Percentiles rank a stretch among this genome's conserved stretches.
phyloP scores from a whole-genome alignment of 805 yeast genomes.

The Myxozyma melibiosi region DNA sequence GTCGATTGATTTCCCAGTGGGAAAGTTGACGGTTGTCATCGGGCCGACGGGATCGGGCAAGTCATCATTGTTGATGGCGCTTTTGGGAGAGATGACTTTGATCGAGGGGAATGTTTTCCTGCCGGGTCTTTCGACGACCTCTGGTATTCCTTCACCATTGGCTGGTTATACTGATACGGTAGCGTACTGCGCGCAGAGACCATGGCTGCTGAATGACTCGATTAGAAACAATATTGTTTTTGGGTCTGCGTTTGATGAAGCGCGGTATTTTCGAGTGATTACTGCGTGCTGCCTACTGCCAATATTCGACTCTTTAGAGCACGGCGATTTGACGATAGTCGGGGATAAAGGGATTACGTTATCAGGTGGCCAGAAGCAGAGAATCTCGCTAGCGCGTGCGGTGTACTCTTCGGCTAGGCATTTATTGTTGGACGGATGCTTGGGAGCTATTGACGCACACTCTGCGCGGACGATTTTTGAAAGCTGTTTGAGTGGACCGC shows the following conservation, averaged over 20 bases:
- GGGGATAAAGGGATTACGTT: slow-evolving; percentile 97
- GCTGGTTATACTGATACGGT: slow-evolving; percentile 82
- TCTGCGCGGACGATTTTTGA: slow-evolving; percentile 92
- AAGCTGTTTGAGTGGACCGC: slow-evolving; percentile 83
- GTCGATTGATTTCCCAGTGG: slow-evolving; percentile 62
- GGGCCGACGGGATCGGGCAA: slow-evolving; percentile 92
- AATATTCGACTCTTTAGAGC: slow-evolving; percentile 80
- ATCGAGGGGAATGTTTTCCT: slow-evolving; percentile 66
- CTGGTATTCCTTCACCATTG: slow-evolving; percentile 50
- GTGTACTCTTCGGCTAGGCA: slow-evolving; percentile 81
- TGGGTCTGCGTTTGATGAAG: slow-evolving; percentile 72
- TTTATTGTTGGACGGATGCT: slow-evolving; percentile 85
- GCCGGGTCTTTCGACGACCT: slow-evolving; percentile 69
- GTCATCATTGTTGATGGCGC: slow-evolving; percentile 76
- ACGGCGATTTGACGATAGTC: slow-evolving; percentile 90
- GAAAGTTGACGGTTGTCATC: slow-evolving; percentile 74
- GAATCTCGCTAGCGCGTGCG: slow-evolving; percentile 94
- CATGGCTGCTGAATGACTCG: slow-evolving; percentile 92
- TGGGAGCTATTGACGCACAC: slow-evolving; percentile 95
- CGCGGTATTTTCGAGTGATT: slow-evolving; percentile 74
- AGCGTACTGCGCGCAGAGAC: slow-evolving; percentile 53
- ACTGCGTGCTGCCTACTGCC: slow-evolving; percentile 85
- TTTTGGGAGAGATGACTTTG: slow-evolving; percentile 77
- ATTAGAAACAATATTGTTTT: slow-evolving; percentile 82
- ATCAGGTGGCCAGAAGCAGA: slow-evolving; percentile 96